These are phyloP conservation scores for Fusarium domesticum DNA, from an alignment of 2,329 filamentous ascomycete species.

Conservation along the genomic window DNA sequence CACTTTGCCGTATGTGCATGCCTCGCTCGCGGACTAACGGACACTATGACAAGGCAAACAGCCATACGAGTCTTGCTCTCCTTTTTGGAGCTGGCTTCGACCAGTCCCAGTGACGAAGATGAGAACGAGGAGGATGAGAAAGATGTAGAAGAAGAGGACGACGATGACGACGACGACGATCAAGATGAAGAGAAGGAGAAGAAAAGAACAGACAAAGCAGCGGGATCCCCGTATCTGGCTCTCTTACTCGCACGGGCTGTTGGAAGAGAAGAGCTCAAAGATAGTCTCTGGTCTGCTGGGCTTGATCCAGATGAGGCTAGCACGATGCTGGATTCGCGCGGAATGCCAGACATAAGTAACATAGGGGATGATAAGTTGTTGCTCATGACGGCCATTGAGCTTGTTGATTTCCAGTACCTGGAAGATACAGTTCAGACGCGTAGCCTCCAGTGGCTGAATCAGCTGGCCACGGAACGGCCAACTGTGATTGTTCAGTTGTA, in stretches of 20 bases:
- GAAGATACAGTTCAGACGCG: slow-evolving; percentile 61
- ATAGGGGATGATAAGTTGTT: slow-evolving; percentile 61
- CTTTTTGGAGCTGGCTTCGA: slow-evolving; percentile 46
- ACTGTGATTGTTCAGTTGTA: slow-evolving; percentile 58
- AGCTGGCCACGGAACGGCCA: slow-evolving; percentile 53
- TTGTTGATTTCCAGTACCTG: slow-evolving; percentile 64
- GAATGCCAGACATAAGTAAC: slow-evolving; percentile 36
- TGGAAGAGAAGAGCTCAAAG: slow-evolving; percentile 57
- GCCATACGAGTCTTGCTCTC: slow-evolving; percentile 60
- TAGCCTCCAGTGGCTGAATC: slow-evolving; percentile 57
- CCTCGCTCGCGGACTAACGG: slow-evolving; percentile 61
- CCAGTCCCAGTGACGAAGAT: slow-evolving; percentile 1
- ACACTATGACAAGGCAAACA: slow-evolving; percentile 56
- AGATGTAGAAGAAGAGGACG: slow-evolving; percentile 16
- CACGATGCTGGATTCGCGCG: slow-evolving; percentile 22
- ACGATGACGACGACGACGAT: slow-evolving; percentile 9
- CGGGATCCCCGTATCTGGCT: slow-evolving; percentile 55
- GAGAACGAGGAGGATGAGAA: slow-evolving; percentile 21
- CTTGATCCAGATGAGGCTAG: slow-evolving; percentile 43
- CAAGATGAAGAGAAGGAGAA: slow-evolving; percentile 12
- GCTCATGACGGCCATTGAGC: slow-evolving; percentile 59
- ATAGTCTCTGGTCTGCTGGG: slow-evolving; percentile 60
- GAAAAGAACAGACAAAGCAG: slow-evolving; percentile 13
- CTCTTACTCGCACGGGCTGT: slow-evolving; percentile 57
- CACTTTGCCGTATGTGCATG: slow-evolving; percentile 65